Conservation (phyloP, 2,329 filamentous ascomycete species). For the Rutstroemia sydowiana region DNA sequence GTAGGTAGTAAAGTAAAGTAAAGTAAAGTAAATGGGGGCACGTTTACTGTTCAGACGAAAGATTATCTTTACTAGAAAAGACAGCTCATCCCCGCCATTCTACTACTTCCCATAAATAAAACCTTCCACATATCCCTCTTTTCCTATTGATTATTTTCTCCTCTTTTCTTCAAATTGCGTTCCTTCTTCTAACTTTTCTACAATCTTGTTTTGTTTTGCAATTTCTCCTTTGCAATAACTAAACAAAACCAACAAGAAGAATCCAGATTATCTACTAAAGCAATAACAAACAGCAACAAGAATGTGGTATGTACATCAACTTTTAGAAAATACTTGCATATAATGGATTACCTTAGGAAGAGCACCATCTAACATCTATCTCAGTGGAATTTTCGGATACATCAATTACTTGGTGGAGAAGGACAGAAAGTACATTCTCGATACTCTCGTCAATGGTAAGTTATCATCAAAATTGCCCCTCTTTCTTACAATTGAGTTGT, state of each 20-base stretch:
- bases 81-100: constrained; percentile 1
- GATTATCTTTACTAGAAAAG: constrained; percentile 2
- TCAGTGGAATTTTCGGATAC: constrained; percentile 92
- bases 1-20: too few relatives aligned
- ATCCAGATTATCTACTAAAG: background rate
- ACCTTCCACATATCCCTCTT: constrained; percentile 1
- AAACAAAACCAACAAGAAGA: background rate
- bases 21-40: background rate
- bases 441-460: constrained; percentile 84
- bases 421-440: constrained; percentile 91
- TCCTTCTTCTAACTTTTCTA: background rate
- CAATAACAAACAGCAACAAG: constrained; percentile 7
- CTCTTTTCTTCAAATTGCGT: background rate
- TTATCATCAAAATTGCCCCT: constrained; percentile 1
- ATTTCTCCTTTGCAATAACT: background rate
- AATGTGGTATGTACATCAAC: constrained; percentile 24
- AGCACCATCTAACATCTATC: background rate
- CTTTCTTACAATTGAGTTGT: constrained; percentile 1
- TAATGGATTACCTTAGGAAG: constrained; percentile 1
- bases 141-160: background rate
- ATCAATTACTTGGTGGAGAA: constrained; percentile 99
- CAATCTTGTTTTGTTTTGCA: constrained; percentile 7
- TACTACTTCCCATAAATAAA: constrained; percentile 6
- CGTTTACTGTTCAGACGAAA: background rate
- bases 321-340: background rate